Percentiles rank a stretch among this genome's conserved stretches.
These are phyloP conservation scores for Kurtzmaniella quercitrusa DNA, from an alignment of 1,139 yeast species.

Conservation along the genomic window DNA sequence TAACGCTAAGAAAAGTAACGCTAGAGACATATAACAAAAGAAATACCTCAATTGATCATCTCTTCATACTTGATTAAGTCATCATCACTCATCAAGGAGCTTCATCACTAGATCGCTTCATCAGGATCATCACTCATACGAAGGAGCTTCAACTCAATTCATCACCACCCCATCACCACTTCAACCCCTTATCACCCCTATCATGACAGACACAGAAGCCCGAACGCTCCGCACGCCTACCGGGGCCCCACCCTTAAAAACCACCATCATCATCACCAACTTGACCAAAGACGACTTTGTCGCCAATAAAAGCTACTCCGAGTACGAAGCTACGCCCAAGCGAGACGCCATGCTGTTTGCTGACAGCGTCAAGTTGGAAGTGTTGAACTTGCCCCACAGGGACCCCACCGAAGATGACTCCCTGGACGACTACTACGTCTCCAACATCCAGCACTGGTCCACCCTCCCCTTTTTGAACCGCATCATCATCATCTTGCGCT, in stretches of 20 bases:
- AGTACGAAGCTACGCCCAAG: slow-evolving; percentile 6
- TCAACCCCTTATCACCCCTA: too few relatives aligned
- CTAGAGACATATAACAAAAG: too few relatives aligned
- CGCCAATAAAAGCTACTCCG: slow-evolving; percentile 7
- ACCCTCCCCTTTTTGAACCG: slow-evolving; percentile 40
- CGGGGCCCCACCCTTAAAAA: slow-evolving; percentile 18
- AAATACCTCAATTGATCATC: neutral
- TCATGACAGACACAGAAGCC: too few relatives aligned
- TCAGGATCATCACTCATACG: too few relatives aligned
- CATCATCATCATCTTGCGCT: slow-evolving; percentile 35
- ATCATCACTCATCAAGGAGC: too few relatives aligned
- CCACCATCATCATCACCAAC: slow-evolving; percentile 37
- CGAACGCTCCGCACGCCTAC: too few relatives aligned
- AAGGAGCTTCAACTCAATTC: too few relatives aligned
- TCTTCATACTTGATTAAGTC: too few relatives aligned
- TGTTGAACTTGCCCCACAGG: slow-evolving; percentile 22
- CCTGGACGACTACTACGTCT: slow-evolving; percentile 15
- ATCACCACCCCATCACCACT: neutral
- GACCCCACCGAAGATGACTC: neutral
- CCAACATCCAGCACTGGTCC: slow-evolving; percentile 41
- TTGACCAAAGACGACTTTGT: slow-evolving; percentile 29
- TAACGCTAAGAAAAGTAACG: neutral
- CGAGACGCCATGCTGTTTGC: slow-evolving; percentile 21
- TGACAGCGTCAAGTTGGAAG: slow-evolving; percentile 31
- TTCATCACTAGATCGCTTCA: too few relatives aligned